These are phyloP conservation scores for Xylaria multiplex DNA, from an alignment of 2,329 filamentous ascomycete species.

Conservation along the genomic window DNA sequence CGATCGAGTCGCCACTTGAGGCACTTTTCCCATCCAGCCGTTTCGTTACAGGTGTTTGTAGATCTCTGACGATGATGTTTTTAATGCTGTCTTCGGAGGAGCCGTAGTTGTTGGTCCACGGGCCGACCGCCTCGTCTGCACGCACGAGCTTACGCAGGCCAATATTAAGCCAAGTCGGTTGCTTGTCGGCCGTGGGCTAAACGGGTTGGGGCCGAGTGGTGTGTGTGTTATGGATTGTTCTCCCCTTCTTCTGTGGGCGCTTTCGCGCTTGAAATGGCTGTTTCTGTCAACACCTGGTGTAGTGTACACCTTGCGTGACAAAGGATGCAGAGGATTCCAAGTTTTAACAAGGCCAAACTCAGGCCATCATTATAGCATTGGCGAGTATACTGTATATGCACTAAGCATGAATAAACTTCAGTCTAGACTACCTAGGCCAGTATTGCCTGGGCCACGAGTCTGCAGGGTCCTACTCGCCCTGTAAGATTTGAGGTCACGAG, in stretches of 20 bases:
- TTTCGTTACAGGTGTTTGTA: conserved; percentile 15
- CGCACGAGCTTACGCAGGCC: conserved; percentile 20
- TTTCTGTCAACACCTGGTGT: conserved; percentile 10
- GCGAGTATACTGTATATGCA: background rate
- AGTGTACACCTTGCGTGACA: conserved; percentile 23
- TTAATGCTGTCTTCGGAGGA: conserved; percentile 14
- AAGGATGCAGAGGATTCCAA: conserved; percentile 2
- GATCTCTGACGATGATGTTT: background rate
- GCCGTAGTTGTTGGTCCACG: conserved; percentile 28
- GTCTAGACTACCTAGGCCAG: conserved; percentile 18
- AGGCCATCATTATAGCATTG: background rate
- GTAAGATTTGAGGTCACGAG: conserved; percentile 2
- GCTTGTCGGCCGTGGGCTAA: conserved; percentile 15
- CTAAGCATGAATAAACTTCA: conserved; percentile 24
- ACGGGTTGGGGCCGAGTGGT: conserved; percentile 14
- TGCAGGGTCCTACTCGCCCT: conserved; percentile 12
- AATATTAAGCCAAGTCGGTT: conserved; percentile 15
- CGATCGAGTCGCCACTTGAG: conserved; percentile 20
- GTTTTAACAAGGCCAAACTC: conserved; percentile 10
- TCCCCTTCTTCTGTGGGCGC: background rate
- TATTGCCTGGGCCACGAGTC: conserved; percentile 16
- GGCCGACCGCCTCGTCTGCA: conserved; percentile 15
- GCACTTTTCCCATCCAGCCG: conserved; percentile 7
- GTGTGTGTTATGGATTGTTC: background rate
- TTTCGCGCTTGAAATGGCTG: conserved; percentile 6